Percentiles rank a stretch among this genome's conserved stretches.
These are phyloP conservation scores for Mycena pura DNA, from an alignment of 768 basidiomycete genomes.

Conservation along the genomic window DNA sequence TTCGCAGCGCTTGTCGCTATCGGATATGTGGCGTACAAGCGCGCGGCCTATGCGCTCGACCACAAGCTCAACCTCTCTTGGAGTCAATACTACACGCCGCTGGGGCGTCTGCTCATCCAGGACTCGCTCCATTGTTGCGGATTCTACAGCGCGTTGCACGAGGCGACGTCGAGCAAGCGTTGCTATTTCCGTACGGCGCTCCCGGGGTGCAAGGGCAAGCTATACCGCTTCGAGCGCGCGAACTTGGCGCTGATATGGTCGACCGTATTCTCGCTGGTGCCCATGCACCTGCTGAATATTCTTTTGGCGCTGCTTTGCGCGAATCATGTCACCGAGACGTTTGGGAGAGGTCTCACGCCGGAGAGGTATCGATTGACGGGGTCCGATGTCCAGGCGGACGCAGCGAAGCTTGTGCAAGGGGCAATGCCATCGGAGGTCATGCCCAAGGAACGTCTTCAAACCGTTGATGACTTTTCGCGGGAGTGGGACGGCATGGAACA, in stretches of 20 bases:
- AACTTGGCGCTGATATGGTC: constrained; percentile 56
- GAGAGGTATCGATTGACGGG: constrained; percentile 60
- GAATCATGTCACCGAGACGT: constrained; percentile 67
- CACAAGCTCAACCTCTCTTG: constrained; percentile 72
- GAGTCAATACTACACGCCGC: constrained; percentile 65
- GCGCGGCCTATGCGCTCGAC: constrained; percentile 64
- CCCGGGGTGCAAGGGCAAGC: constrained; percentile 71
- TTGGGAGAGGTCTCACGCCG: constrained; percentile 72
- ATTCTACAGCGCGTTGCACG: constrained; percentile 66
- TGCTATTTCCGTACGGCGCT: constrained; percentile 69
- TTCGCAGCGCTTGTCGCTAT: constrained; percentile 62
- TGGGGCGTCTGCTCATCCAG: constrained; percentile 63
- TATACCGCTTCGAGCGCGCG: constrained; percentile 58
- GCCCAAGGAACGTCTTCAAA: background rate
- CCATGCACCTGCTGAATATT: constrained; percentile 67
- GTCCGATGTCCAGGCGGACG: constrained; percentile 52
- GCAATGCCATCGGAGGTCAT: background rate
- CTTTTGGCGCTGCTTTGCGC: constrained; percentile 66
- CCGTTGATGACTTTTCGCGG: constrained; percentile 15
- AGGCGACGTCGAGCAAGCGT: constrained; percentile 58
- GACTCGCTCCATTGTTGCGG: constrained; percentile 71
- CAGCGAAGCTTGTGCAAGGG: constrained; percentile 38
- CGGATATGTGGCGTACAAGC: constrained; percentile 71
- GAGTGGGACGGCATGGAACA: too few relatives aligned
- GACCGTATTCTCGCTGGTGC: constrained; percentile 61